Percentiles rank a stretch among this genome's conserved stretches.
Evolutionary conservation across 2,329 filamentous ascomycete species (phyloP).

Genomic region (Aspergillus quadrilineatus): DNA sequence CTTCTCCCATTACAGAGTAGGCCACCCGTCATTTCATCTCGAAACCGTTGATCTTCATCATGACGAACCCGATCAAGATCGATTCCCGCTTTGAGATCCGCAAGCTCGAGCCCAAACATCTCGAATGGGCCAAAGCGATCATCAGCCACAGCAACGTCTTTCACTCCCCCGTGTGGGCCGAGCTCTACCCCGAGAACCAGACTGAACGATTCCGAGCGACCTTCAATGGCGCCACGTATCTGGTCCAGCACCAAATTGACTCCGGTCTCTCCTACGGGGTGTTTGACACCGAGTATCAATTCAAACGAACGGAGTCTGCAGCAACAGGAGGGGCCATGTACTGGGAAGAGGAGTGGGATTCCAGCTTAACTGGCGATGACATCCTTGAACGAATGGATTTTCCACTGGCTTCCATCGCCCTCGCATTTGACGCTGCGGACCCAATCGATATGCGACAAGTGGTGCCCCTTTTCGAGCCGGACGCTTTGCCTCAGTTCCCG

Average conservation of each 20-base stretch:
- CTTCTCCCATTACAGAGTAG: too few species aligned
- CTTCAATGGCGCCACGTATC: neutral
- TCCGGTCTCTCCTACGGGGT: slow-evolving; percentile 12
- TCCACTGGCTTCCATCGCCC: slow-evolving; percentile 8
- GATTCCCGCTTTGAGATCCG: slow-evolving; percentile 1
- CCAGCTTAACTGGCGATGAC: neutral
- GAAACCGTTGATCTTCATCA: neutral
- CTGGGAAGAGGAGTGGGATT: neutral
- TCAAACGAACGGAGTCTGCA: slow-evolving; percentile 1
- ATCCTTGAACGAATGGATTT: slow-evolving; percentile 11
- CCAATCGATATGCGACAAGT: slow-evolving; percentile 2
- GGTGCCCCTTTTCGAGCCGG: neutral
- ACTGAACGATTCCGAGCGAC: slow-evolving; percentile 1
- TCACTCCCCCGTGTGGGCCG: slow-evolving; percentile 6
- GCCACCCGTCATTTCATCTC: too few species aligned
- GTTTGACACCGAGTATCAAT: slow-evolving; percentile 13
- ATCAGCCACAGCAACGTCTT: slow-evolving; percentile 10
- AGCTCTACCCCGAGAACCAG: neutral
- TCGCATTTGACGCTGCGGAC: neutral
- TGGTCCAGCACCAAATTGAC: slow-evolving; percentile 5
- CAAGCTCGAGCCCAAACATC: slow-evolving; percentile 4
- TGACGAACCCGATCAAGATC: neutral
- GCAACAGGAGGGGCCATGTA: neutral
- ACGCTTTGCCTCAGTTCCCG: neutral
- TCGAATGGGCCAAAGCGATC: slow-evolving; percentile 12